Percentiles rank a stretch among this genome's conserved stretches.
These are phyloP conservation scores for Gracilariopsis chorda DNA, from an alignment of 23 red algal genomes.

Conservation along the genomic window DNA sequence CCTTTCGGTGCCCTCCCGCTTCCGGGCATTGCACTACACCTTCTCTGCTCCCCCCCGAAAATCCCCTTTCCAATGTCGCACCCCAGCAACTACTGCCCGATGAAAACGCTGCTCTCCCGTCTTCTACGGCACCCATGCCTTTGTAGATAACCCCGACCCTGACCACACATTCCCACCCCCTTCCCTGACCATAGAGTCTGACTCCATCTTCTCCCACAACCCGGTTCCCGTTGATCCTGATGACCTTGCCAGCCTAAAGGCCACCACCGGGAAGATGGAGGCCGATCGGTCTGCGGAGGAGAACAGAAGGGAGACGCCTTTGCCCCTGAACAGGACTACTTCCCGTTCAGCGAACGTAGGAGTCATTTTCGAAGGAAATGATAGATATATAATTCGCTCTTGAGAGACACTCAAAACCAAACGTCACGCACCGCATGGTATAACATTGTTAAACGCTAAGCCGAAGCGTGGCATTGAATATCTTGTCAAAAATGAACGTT, in stretches of 20 bases:
- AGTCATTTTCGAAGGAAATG: constrained; percentile 58
- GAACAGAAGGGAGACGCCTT: background rate
- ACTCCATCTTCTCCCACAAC: background rate
- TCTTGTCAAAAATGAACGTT: constrained; percentile 24
- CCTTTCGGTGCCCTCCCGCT: no score
- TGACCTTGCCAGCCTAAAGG: constrained; percentile 28
- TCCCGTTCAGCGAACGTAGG: constrained; percentile 12
- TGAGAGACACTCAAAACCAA: constrained; percentile 69
- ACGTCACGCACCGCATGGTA: constrained; percentile 55
- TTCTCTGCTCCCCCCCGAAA: background rate
- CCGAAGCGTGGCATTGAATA: constrained; percentile 82
- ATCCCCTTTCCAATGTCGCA: background rate
- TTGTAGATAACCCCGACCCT: background rate
- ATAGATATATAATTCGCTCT: constrained; percentile 55
- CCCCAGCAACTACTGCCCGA: constrained; percentile 20
- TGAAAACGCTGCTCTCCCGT: constrained; percentile 10
- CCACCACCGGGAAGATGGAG: background rate
- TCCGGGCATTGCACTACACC: background rate
- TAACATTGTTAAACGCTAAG: constrained; percentile 80
- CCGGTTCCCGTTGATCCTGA: background rate
- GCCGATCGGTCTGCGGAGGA: background rate
- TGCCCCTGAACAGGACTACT: constrained; percentile 5
- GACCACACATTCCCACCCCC: background rate
- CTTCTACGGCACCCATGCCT: constrained; percentile 26
- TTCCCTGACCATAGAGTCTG: background rate